phyloP scores from a whole-genome alignment of 1,284 basidiomycete genomes.

The Cutaneotrichosporon dermatis region DNA sequence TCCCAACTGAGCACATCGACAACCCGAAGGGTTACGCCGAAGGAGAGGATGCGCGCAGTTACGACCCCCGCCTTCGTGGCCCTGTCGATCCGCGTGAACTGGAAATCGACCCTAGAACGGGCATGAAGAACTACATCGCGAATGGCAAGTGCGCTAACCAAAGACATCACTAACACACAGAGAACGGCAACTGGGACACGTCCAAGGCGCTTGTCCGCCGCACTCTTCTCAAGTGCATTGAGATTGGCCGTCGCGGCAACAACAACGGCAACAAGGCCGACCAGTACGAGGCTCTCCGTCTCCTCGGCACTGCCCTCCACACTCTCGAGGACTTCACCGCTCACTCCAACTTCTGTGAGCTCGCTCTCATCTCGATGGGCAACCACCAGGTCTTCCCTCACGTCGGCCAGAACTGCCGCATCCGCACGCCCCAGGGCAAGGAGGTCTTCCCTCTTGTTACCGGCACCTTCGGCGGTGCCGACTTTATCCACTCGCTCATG shows the following conservation, averaged over 20 bases:
- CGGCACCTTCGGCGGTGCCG: slow-evolving; percentile 79
- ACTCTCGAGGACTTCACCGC: slow-evolving; percentile 59
- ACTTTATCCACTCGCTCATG: slow-evolving; percentile 69
- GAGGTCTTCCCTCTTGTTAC: slow-evolving; percentile 79
- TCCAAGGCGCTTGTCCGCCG: slow-evolving; percentile 76
- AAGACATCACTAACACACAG: slow-evolving; percentile 38
- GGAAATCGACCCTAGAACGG: slow-evolving; percentile 76
- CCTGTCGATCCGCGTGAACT: slow-evolving; percentile 73
- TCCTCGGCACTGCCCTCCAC: slow-evolving; percentile 62
- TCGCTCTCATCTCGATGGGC: slow-evolving; percentile 69
- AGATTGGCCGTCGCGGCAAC: slow-evolving; percentile 57
- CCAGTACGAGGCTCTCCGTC: slow-evolving; percentile 74
- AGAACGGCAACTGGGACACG: slow-evolving; percentile 77
- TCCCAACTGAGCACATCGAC: slow-evolving; percentile 84
- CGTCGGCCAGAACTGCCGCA: slow-evolving; percentile 73
- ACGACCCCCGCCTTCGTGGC: slow-evolving; percentile 69
- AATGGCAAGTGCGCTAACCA: slow-evolving; percentile 56
- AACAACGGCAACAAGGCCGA: slow-evolving; percentile 61
- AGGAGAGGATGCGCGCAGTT: slow-evolving; percentile 75
- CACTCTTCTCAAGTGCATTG: slow-evolving; percentile 65
- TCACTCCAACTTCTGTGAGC: slow-evolving; percentile 84
- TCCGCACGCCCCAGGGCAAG: slow-evolving; percentile 72
- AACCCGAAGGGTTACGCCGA: slow-evolving; percentile 75
- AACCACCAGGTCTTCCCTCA: slow-evolving; percentile 78
- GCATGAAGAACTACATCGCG: slow-evolving; percentile 96